These are phyloP conservation scores for Protomyces macrosporus DNA, from an alignment of 1,139 yeast genomes.

Conservation along the genomic window DNA sequence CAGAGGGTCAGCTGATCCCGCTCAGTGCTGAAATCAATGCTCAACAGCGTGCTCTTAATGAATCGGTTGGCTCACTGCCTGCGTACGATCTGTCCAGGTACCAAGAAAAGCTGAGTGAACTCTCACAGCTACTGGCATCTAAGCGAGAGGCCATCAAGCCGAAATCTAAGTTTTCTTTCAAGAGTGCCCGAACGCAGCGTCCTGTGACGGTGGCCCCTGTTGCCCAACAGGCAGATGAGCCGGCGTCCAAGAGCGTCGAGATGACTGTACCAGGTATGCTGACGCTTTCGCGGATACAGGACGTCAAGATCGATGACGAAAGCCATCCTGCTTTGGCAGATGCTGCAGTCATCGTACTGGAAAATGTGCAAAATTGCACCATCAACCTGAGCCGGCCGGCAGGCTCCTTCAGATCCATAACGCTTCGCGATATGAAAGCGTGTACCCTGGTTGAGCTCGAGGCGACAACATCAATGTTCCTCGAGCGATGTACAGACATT, in stretches of 20 bases:
- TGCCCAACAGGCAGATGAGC: neutral
- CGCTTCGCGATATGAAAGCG: neutral
- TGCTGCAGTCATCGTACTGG: neutral
- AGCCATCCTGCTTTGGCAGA: neutral
- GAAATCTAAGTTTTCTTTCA: conserved; percentile 10
- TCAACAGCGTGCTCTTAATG: conserved; percentile 12
- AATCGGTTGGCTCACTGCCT: conserved; percentile 1
- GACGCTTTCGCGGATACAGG: neutral
- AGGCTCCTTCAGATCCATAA: conserved; percentile 9
- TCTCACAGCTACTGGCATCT: neutral
- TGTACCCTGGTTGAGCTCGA: neutral
- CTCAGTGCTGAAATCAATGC: neutral
- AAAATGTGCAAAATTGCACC: neutral
- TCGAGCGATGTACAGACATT: neutral
- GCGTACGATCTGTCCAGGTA: conserved; percentile 10
- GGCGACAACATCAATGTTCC: conserved; percentile 6
- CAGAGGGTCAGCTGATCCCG: neutral
- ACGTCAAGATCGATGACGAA: neutral
- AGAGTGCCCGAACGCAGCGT: neutral
- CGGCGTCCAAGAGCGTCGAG: neutral
- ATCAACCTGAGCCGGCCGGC: neutral
- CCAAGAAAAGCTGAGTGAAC: conserved; percentile 2
- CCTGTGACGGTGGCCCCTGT: neutral
- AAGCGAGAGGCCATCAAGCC: neutral
- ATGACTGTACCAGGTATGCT: conserved; percentile 1